phyloP scores from a whole-genome alignment of 257 asterid species.

The Marsdenia floribunda region DNA sequence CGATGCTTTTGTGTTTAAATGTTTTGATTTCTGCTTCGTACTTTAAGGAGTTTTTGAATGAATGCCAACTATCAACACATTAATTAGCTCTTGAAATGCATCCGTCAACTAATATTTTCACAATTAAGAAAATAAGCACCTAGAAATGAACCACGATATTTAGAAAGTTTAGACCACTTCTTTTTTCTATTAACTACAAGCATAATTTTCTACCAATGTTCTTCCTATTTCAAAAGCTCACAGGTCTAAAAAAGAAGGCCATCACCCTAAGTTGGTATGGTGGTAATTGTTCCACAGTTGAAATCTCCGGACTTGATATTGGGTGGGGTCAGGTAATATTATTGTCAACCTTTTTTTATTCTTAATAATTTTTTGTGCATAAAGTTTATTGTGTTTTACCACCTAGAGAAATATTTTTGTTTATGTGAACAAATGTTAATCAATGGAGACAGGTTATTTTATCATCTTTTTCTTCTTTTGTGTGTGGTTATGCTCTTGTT shows the following conservation, averaged over 20 bases:
- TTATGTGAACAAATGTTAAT: neutral
- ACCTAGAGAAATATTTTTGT: neutral
- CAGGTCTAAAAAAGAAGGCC: constrained; percentile 60
- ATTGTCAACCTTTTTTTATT: neutral
- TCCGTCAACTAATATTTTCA: neutral
- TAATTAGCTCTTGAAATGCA: neutral
- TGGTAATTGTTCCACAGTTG: constrained; percentile 45
- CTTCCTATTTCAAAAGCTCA: constrained; percentile 51
- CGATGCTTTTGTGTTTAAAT: neutral
- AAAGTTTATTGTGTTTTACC: neutral
- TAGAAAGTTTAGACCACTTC: neutral
- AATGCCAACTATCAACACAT: neutral
- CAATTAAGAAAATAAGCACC: neutral
- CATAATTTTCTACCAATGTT: constrained; percentile 8
- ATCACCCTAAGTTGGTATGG: constrained; percentile 70
- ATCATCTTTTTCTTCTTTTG: neutral
- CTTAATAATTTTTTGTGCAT: neutral
- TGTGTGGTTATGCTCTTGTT: neutral
- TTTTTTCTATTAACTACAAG: too few species aligned
- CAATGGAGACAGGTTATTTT: neutral
- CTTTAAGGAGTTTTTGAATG: too few species aligned
- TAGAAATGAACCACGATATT: neutral
- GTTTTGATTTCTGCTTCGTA: too few species aligned
- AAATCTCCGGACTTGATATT: constrained; percentile 88
- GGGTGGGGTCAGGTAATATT: constrained; percentile 98